A percentile compares a stretch with the other conserved stretches of the same genome.
Conservation (phyloP, 257 asterid genomes). For the Ehretia macrophylla region DNA sequence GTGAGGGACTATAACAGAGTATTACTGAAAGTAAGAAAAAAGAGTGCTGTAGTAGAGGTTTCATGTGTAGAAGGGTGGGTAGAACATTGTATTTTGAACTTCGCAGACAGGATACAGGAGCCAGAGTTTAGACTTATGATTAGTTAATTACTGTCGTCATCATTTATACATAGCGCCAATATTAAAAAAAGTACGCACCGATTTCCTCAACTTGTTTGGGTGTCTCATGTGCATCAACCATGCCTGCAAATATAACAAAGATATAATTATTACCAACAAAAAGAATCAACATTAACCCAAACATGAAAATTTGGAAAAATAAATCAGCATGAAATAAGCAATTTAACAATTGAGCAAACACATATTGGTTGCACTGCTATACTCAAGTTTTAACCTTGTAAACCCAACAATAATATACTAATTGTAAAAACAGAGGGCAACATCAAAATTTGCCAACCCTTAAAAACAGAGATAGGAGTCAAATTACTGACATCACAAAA, state of each 20-base stretch:
- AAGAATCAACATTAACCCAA: neutral
- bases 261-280: neutral
- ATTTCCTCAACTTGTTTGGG: constrained; percentile 14
- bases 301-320: neutral
- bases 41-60: neutral
- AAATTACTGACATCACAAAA: too few relatives aligned
- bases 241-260: constrained; percentile 7
- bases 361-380: too few relatives aligned
- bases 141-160: too few relatives aligned
- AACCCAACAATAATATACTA: too few relatives aligned
- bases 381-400: too few relatives aligned
- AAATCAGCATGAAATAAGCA: too few relatives aligned
- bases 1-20: too few relatives aligned
- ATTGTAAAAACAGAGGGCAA: too few relatives aligned
- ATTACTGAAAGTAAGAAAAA: neutral
- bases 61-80: neutral
- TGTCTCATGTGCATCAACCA: constrained; percentile 2
- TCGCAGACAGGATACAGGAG: too few relatives aligned
- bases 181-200: neutral
- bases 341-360: too few relatives aligned
- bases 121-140: neutral
- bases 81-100: neutral
- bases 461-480: neutral
- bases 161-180: too few relatives aligned
- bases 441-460: too few relatives aligned